A percentile compares a stretch with the other conserved stretches of the same genome.
Conservation (phyloP, 2,329 filamentous ascomycete species). For the Plenodomus lindquistii region DNA sequence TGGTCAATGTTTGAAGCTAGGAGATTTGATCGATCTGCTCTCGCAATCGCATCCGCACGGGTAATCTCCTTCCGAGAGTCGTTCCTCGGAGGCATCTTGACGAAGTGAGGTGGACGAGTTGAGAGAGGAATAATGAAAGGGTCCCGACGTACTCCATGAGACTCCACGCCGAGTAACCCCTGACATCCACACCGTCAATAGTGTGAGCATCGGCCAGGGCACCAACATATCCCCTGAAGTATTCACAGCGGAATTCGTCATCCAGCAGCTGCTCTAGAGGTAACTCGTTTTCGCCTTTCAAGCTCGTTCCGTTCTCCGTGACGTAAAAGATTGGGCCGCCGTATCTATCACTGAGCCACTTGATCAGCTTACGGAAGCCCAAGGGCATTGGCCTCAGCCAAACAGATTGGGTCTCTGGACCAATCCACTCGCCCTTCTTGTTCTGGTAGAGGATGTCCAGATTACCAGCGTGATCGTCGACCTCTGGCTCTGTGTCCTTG, state of each 20-base stretch:
- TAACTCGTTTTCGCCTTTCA: conserved; percentile 82
- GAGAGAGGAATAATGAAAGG: conserved; percentile 16
- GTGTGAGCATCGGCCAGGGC: conserved; percentile 74
- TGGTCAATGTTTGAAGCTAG: conserved; percentile 14
- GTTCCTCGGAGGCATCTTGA: background rate
- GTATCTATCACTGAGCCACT: conserved; percentile 69
- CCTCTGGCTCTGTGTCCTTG: conserved; percentile 62
- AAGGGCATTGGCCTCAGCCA: conserved; percentile 78
- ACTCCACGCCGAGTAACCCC: conserved; percentile 84
- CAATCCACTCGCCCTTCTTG: conserved; percentile 74
- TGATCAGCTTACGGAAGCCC: conserved; percentile 72
- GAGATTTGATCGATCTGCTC: conserved; percentile 4
- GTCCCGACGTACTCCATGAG: conserved; percentile 69
- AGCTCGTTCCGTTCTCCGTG: conserved; percentile 84
- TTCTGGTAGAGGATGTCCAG: conserved; percentile 72
- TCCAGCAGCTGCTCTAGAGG: conserved; percentile 71
- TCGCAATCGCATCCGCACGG: conserved; percentile 1
- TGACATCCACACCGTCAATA: conserved; percentile 76
- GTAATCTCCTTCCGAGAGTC: background rate
- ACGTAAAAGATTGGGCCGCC: conserved; percentile 78
- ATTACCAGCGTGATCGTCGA: conserved; percentile 74
- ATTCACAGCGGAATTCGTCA: conserved; percentile 79
- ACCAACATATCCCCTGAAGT: conserved; percentile 76
- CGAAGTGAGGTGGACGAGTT: conserved; percentile 2
- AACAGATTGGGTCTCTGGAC: conserved; percentile 77